phyloP scores from a whole-genome alignment of 495 filamentous ascomycete genomes.

The Aspergillus kassunensis region DNA sequence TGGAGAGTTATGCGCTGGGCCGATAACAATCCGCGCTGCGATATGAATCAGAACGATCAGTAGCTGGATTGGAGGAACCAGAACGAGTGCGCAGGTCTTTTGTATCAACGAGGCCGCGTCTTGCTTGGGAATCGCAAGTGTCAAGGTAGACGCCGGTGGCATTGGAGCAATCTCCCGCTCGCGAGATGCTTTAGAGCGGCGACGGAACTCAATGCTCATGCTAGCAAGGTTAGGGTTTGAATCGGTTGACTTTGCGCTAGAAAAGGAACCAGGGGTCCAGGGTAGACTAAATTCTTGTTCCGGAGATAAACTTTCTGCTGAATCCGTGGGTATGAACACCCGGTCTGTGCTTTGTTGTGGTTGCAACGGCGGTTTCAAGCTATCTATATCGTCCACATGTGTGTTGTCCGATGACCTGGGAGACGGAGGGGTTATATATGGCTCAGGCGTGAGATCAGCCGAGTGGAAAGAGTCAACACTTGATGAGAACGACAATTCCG shows the following conservation, averaged over 20 bases:
- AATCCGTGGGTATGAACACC: background rate
- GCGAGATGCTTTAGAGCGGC: constrained; percentile 49
- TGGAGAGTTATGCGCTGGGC: constrained; percentile 29
- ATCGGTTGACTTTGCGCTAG: background rate
- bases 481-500: constrained; percentile 46
- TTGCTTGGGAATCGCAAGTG: constrained; percentile 47
- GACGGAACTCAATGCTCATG: constrained; percentile 47
- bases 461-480: constrained; percentile 62
- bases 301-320: background rate
- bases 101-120: constrained; percentile 65
- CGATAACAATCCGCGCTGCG: constrained; percentile 67
- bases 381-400: constrained; percentile 11
- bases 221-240: constrained; percentile 43
- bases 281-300: constrained; percentile 6
- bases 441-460: constrained; percentile 30
- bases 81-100: constrained; percentile 68
- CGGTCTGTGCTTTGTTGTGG: constrained; percentile 5
- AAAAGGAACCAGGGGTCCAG: background rate
- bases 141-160: constrained; percentile 61
- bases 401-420: constrained; percentile 27
- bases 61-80: constrained; percentile 71
- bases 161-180: constrained; percentile 66
- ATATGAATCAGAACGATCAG: constrained; percentile 75
- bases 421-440: constrained; percentile 21
- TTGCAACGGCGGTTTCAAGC: background rate